Conservation (phyloP, 805 yeast species). For the Ogataea nakhonphanomensis region DNA sequence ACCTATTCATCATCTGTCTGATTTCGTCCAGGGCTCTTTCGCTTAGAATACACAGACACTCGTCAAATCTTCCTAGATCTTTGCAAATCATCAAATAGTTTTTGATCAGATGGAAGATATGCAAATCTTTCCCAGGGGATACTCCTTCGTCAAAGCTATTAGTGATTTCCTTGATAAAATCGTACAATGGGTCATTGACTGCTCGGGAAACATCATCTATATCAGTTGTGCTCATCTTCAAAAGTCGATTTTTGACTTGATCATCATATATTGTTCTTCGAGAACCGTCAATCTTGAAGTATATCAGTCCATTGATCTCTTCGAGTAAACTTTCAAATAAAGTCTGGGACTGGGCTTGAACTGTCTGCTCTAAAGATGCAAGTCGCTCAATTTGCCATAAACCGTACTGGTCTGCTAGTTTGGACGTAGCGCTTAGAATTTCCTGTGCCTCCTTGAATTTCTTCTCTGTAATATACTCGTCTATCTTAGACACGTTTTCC, state of each 20-base stretch:
- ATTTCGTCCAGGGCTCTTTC: constrained; percentile 60
- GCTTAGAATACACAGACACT: constrained; percentile 50
- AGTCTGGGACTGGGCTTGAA: constrained; percentile 54
- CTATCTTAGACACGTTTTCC: constrained; percentile 59
- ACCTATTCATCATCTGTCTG: constrained; percentile 56
- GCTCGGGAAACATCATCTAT: constrained; percentile 26
- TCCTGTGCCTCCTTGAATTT: constrained; percentile 52
- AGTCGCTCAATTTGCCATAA: constrained; percentile 60
- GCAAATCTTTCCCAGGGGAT: constrained; percentile 25
- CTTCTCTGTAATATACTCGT: constrained; percentile 63
- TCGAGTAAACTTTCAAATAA: constrained; percentile 73
- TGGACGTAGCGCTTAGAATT: constrained; percentile 35
- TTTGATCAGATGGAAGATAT: constrained; percentile 21
- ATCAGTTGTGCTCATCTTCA: constrained; percentile 22
- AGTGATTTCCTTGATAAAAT: constrained; percentile 33
- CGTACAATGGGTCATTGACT: constrained; percentile 34
- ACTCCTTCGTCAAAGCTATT: constrained; percentile 20
- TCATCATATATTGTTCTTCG: constrained; percentile 31
- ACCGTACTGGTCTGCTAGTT: constrained; percentile 46
- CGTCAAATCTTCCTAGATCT: constrained; percentile 58
- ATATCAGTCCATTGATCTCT: constrained; percentile 61
- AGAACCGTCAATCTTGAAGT: constrained; percentile 22
- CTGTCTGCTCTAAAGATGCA: constrained; percentile 44
- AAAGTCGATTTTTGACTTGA: constrained; percentile 14
- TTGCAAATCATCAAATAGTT: constrained; percentile 20